These are phyloP conservation scores for Spirogloea muscicola DNA, from an alignment of 139 green algal genomes.

Conservation along the genomic window DNA sequence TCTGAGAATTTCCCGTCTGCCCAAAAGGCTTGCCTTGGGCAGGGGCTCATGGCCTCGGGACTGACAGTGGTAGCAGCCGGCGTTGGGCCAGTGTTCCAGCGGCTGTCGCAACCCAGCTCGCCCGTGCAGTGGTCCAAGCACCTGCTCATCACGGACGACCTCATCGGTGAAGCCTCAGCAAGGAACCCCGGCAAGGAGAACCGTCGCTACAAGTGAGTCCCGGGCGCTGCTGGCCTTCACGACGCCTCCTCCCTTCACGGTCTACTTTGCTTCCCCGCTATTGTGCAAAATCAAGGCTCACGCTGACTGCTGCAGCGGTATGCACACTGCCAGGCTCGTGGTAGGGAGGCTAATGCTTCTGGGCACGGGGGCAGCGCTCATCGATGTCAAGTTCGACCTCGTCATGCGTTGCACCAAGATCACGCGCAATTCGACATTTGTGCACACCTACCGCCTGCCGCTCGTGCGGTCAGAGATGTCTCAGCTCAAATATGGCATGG, in stretches of 20 bases:
- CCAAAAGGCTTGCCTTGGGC: no score
- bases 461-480: conserved; percentile 18
- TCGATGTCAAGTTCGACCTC: conserved; percentile 23
- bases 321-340: not conserved
- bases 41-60: no score
- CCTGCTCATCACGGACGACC: not conserved
- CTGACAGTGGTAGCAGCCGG: no score
- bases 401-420: no score
- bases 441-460: not conserved
- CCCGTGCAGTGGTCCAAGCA: not conserved
- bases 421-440: conserved; percentile 3
- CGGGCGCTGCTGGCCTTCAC: not conserved
- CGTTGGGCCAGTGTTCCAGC: conserved; percentile 22
- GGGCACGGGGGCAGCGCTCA: not conserved
- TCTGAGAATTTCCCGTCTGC: no score
- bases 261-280: no score
- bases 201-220: not conserved
- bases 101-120: not conserved
- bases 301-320: not conserved
- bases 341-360: not conserved
- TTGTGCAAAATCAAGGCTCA: no score
- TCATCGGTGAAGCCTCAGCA: not conserved
- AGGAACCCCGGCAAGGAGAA: not conserved
- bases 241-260: not conserved
- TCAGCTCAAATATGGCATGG: conserved; percentile 9